Evolutionary conservation across 345 rosid genomes (phyloP).

Genomic region (Acer yangbiense): DNA sequence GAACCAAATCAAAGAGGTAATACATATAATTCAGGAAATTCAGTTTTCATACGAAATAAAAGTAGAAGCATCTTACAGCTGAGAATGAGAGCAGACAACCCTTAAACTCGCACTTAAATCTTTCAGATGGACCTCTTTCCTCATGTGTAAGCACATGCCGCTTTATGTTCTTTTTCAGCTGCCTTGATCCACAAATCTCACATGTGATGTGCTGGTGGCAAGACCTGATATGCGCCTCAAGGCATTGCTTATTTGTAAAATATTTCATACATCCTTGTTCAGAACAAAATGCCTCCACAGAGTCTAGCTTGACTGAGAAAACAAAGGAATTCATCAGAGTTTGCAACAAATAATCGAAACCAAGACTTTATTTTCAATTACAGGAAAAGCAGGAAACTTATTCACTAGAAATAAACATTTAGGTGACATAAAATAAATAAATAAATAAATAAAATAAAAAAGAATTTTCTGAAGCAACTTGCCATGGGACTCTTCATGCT

Average conservation of each 20-base stretch:
- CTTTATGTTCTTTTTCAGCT: constrained; percentile 72
- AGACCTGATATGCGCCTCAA: constrained; percentile 60
- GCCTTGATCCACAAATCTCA: constrained; percentile 63
- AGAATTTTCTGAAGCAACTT: constrained; percentile 16
- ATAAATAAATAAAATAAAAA: no score
- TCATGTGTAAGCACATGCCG: constrained; percentile 75
- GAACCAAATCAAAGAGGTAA: not conserved
- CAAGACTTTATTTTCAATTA: not conserved
- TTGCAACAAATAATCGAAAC: not conserved
- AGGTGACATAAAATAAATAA: not conserved
- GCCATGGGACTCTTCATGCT: constrained; percentile 85
- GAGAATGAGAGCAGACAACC: constrained; percentile 70
- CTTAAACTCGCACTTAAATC: constrained; percentile 55
- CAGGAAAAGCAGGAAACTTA: not conserved
- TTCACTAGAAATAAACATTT: not conserved
- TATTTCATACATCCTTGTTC: constrained; percentile 76
- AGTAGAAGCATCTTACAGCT: constrained; percentile 43
- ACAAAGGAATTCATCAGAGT: constrained; percentile 17
- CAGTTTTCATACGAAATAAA: not conserved
- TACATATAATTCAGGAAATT: not conserved
- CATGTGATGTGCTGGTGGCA: constrained; percentile 66
- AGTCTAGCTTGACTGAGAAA: constrained; percentile 67
- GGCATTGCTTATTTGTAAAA: constrained; percentile 69
- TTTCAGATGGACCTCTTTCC: constrained; percentile 28
- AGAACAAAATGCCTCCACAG: constrained; percentile 73